A percentile compares a stretch with the other conserved stretches of the same genome.
Conservation (phyloP, 2,329 filamentous ascomycete genomes). For the Alternaria burnsii region DNA sequence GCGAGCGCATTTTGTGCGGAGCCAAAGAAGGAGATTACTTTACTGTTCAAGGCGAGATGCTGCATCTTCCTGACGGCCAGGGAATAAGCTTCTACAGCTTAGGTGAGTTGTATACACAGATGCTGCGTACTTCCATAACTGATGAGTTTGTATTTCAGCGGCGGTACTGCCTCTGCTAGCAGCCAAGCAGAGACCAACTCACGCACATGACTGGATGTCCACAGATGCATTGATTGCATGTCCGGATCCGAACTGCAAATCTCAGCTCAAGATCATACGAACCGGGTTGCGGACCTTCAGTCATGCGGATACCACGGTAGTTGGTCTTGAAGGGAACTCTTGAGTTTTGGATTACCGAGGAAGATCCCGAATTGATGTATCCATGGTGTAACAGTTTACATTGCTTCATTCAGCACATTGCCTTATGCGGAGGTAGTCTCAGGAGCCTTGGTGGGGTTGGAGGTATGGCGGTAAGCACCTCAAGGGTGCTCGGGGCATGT, state of each 20-base stretch:
- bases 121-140: neutral
- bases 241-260: slow-evolving; percentile 22
- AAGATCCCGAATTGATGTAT: neutral
- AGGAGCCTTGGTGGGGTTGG: neutral
- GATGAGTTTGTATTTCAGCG: neutral
- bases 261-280: slow-evolving; percentile 18
- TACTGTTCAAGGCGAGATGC: slow-evolving; percentile 20
- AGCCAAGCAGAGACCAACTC: slow-evolving; percentile 18
- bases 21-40: slow-evolving; percentile 17
- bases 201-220: slow-evolving; percentile 22
- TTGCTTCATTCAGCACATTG: neutral
- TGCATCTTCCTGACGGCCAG: slow-evolving; percentile 14
- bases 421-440: neutral
- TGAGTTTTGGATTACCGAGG: neutral
- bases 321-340: slow-evolving; percentile 6
- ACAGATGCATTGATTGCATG: slow-evolving; percentile 22
- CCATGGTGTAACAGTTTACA: neutral
- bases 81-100: slow-evolving; percentile 20
- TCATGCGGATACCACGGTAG: slow-evolving; percentile 17
- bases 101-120: neutral
- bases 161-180: slow-evolving; percentile 16
- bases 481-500: neutral
- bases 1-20: slow-evolving; percentile 17
- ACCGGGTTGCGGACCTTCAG: slow-evolving; percentile 16
- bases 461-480: neutral